Evolutionary conservation across 257 asterid genomes (phyloP), one percentile per base, ranked within the genome.

Genomic region (Rauvolfia tetraphylla): DNA sequence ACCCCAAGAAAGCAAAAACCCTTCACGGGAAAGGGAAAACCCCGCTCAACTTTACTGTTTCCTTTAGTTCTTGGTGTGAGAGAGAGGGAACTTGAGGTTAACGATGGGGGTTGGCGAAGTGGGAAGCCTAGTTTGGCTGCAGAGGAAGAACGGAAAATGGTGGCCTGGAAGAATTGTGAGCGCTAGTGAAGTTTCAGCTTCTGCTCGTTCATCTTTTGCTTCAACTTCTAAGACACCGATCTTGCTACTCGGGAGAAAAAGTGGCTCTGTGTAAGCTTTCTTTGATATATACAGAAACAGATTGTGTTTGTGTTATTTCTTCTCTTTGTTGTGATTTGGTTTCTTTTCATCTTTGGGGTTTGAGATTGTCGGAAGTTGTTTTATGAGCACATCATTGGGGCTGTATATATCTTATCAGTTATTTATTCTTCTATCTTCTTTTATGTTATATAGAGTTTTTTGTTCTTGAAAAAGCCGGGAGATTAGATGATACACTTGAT

Each of bases 61-160:
- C 53, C 53, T 48, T 48, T 68, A 15, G 41, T 31, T 51, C 61
- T 46, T 54, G 27, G 25, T 7, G 4, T 25, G n/a, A n/a, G 20
- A 41, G 62, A 56, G 34, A 51, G 83, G 51, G n/a, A 63, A 33
- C 36, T 33, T 75, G 79, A 73, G n/a, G 6, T 23, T 65, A 9
- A 34, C 53, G 2, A 44, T 79, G 84, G 81, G 68, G 73, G 79
- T 58, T 38, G 75, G 63, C 15, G 68, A 46, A 67, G 83, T 31
- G 75, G 85, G 86, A 81, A 79, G 81, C 71, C 20, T 76, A 48
- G 83, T 83, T 25, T 80, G 75, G 80, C 74, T 77, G 78, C 85
- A 72, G 79, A 88, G 79, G n/a, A 78, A 76, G 61, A 59, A 77
- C 48, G 76, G 75, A 27, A 76, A 74, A 49, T 82, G 86, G 88